Evolutionary conservation across 805 yeast species (phyloP).

Genomic region (Yarrowia sp.): DNA sequence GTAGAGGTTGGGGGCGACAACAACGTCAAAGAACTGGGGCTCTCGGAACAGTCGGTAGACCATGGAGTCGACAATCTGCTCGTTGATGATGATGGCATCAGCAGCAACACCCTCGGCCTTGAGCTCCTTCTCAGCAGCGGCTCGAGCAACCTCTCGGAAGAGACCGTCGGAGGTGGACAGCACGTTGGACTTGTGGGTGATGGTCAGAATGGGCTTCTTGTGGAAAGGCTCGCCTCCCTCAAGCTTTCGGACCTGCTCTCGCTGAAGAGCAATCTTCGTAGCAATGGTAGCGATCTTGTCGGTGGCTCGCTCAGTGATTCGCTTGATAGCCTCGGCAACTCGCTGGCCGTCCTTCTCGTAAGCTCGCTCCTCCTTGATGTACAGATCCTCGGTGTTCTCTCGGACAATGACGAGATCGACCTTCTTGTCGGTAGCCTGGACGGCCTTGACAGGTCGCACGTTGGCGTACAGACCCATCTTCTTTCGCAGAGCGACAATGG

Average conservation of each 20-base stretch:
- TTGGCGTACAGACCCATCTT: slow-evolving; percentile 92
- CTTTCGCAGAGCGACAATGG: slow-evolving; percentile 97
- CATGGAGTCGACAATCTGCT: slow-evolving; percentile 99
- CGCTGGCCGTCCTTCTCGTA: slow-evolving; percentile 77
- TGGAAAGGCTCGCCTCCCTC: slow-evolving; percentile 40
- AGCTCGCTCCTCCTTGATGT: slow-evolving; percentile 87
- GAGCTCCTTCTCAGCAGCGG: slow-evolving; percentile 46
- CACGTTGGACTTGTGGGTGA: slow-evolving; percentile 95
- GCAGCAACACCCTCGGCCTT: not conserved
- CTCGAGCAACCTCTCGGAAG: slow-evolving; percentile 83
- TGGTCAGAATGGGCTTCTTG: slow-evolving; percentile 73
- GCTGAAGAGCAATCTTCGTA: slow-evolving; percentile 85
- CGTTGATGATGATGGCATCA: slow-evolving; percentile 51
- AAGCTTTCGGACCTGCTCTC: slow-evolving; percentile 72
- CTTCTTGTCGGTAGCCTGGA: slow-evolving; percentile 77
- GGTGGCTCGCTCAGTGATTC: slow-evolving; percentile 88
- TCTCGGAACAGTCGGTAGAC: slow-evolving; percentile 98
- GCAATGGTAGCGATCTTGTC: slow-evolving; percentile 87
- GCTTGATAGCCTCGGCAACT: slow-evolving; percentile 96
- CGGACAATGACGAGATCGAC: slow-evolving; percentile 98
- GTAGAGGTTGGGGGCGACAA: slow-evolving; percentile 96
- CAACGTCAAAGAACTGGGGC: slow-evolving; percentile 95
- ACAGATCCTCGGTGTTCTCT: slow-evolving; percentile 97
- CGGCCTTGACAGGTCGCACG: slow-evolving; percentile 96
- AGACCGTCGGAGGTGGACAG: slow-evolving; percentile 90